phyloP scores from a whole-genome alignment of 352 stramenopile genomes.

The Plasmopara viticola region DNA sequence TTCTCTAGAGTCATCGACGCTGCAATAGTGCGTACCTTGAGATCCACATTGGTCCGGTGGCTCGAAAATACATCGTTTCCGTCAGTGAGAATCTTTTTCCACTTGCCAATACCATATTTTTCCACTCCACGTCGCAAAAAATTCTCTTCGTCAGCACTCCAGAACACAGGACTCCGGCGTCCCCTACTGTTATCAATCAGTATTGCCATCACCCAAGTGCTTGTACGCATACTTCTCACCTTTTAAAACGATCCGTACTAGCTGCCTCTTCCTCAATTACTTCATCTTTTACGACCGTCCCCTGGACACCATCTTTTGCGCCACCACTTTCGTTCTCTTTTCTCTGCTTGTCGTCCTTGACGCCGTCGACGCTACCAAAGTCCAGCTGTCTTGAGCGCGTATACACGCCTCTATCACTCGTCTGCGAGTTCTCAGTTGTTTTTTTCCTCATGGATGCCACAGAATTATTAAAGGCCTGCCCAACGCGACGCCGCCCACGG shows the following conservation, averaged over 20 bases:
- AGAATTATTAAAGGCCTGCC: conserved; percentile 19
- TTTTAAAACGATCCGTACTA: background rate
- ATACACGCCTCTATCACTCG: conserved; percentile 6
- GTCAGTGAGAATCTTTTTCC: conserved; percentile 39
- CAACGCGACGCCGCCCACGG: conserved; percentile 9
- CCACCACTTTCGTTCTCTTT: background rate
- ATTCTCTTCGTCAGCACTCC: conserved; percentile 40
- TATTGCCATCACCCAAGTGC: background rate
- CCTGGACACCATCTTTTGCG: background rate
- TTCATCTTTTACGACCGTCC: background rate
- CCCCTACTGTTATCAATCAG: conserved; percentile 4
- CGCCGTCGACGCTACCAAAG: conserved; percentile 21
- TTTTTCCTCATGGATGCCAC: conserved; percentile 15
- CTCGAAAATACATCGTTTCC: conserved; percentile 32
- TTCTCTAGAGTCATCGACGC: too few relatives aligned
- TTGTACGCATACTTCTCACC: background rate
- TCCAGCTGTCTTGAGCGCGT: conserved; percentile 30
- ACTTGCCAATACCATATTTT: conserved; percentile 35
- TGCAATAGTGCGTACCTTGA: conserved; percentile 34
- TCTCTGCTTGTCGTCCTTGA: conserved; percentile 7
- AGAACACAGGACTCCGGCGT: conserved; percentile 28
- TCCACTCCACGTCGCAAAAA: conserved; percentile 36
- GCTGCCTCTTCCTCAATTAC: background rate
- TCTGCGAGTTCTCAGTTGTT: conserved; percentile 5
- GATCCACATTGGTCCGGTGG: conserved; percentile 53